Percentiles rank a stretch among this genome's conserved stretches.
These are phyloP conservation scores for Pleurotus eryngii DNA, from an alignment of 768 basidiomycete species.

Conservation along the genomic window DNA sequence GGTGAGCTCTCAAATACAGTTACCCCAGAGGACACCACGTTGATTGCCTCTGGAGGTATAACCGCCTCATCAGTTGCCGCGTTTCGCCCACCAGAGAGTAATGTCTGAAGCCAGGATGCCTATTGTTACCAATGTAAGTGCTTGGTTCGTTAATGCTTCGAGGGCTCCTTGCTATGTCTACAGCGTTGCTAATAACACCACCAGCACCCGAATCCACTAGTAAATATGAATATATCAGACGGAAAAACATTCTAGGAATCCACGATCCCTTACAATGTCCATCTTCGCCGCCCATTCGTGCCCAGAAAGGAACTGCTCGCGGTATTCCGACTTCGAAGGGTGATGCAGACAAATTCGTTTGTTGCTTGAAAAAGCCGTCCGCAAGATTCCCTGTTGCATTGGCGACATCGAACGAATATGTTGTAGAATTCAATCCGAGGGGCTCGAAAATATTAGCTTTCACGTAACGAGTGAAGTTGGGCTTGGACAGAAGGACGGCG, in stretches of 20 bases:
- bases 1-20: constrained; percentile 14
- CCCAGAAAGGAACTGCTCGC: constrained; percentile 18
- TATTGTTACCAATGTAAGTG: constrained; percentile 1
- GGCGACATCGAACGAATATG: constrained; percentile 24
- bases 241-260: background rate
- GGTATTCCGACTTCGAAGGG: constrained; percentile 19
- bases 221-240: background rate
- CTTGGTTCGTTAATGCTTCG: too few relatives aligned
- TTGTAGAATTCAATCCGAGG: constrained; percentile 23
- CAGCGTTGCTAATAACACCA: constrained; percentile 25
- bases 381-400: constrained; percentile 22
- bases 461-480: constrained; percentile 21
- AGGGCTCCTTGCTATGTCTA: constrained; percentile 19
- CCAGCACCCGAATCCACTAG: constrained; percentile 23
- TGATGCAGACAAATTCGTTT: constrained; percentile 15
- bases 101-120: constrained; percentile 27
- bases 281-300: constrained; percentile 17
- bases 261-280: constrained; percentile 15
- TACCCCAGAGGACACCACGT: constrained; percentile 20
- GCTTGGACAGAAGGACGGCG: constrained; percentile 12
- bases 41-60: constrained; percentile 21
- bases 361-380: constrained; percentile 18
- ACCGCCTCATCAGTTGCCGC: constrained; percentile 18
- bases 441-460: constrained; percentile 24
- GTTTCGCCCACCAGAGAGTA: constrained; percentile 22